phyloP scores from a whole-genome alignment of 306 rosid genomes.

The Prunus davidiana region DNA sequence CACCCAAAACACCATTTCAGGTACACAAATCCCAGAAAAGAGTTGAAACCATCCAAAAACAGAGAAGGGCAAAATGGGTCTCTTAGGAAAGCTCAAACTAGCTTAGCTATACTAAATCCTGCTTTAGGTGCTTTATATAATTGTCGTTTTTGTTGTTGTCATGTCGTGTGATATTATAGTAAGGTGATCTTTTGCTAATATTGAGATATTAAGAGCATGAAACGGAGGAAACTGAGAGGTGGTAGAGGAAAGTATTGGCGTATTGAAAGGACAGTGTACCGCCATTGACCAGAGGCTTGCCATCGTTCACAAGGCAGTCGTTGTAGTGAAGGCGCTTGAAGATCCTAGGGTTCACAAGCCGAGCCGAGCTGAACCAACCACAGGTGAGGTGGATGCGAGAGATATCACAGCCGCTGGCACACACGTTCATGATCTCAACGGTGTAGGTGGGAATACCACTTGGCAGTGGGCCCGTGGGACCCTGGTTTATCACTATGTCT shows the following conservation, averaged over 20 bases:
- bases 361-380: constrained; percentile 94
- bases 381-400: constrained; percentile 65
- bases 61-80: not conserved
- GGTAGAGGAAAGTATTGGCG: constrained; percentile 71
- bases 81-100: not conserved
- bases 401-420: constrained; percentile 70
- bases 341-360: constrained; percentile 68
- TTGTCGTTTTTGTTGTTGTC: not conserved
- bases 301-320: constrained; percentile 84
- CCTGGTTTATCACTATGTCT: constrained; percentile 71
- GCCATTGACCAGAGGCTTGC: constrained; percentile 59
- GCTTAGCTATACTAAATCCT: not conserved
- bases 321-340: constrained; percentile 77
- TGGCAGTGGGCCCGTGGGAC: constrained; percentile 72
- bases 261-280: constrained; percentile 64
- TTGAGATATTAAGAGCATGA: constrained; percentile 24
- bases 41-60: not conserved
- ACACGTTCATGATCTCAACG: constrained; percentile 70
- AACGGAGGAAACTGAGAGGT: constrained; percentile 62
- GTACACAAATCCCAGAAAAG: not conserved
- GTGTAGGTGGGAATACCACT: constrained; percentile 83
- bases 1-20: constrained; percentile 1
- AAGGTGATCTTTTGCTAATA: not conserved
- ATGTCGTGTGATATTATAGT: not conserved
- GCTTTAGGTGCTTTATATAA: constrained; percentile 17